Evolutionary conservation across 192 early-diverging fungal genomes (phyloP).

Genomic region (Backusella westeae): DNA sequence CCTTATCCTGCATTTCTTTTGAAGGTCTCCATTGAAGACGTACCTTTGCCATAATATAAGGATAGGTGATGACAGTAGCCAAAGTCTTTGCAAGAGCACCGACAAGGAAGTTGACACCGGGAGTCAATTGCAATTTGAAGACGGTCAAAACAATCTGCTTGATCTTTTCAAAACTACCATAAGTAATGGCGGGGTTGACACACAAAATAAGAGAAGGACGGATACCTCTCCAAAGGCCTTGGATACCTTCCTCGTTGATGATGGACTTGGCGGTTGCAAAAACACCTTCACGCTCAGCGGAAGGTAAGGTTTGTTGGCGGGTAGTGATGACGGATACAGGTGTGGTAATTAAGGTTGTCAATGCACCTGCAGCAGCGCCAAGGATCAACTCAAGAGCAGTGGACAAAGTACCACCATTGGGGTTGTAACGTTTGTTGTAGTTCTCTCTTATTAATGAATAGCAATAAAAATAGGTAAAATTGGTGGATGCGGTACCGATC

Average conservation of each 20-base stretch:
- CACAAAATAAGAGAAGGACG: constrained; percentile 90
- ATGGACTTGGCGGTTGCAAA: constrained; percentile 66
- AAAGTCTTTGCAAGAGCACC: constrained; percentile 93
- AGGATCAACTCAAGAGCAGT: constrained; percentile 85
- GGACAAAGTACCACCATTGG: constrained; percentile 59
- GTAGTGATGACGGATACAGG: constrained; percentile 96
- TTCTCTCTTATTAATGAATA: constrained; percentile 70
- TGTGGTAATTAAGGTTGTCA: constrained; percentile 86
- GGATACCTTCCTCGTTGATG: constrained; percentile 73
- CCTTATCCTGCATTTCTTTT: constrained; percentile 55
- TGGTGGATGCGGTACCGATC: constrained; percentile 72
- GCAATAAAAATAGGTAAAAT: constrained; percentile 87
- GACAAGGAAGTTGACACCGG: constrained; percentile 83
- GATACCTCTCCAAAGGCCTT: constrained; percentile 90
- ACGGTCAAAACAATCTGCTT: constrained; percentile 59
- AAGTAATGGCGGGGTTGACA: constrained; percentile 97
- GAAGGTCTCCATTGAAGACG: constrained; percentile 90
- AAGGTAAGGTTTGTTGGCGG: constrained; percentile 83
- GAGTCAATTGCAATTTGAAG: constrained; percentile 52
- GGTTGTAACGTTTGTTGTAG: constrained; percentile 45
- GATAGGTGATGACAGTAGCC: constrained; percentile 84
- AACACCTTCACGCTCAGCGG: constrained; percentile 63
- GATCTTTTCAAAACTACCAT: constrained; percentile 88
- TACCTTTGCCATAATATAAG: constrained; percentile 99
- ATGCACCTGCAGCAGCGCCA: constrained; percentile 87